Evolutionary conservation across 345 rosid species (phyloP).

Genomic region (Populus nigra): DNA sequence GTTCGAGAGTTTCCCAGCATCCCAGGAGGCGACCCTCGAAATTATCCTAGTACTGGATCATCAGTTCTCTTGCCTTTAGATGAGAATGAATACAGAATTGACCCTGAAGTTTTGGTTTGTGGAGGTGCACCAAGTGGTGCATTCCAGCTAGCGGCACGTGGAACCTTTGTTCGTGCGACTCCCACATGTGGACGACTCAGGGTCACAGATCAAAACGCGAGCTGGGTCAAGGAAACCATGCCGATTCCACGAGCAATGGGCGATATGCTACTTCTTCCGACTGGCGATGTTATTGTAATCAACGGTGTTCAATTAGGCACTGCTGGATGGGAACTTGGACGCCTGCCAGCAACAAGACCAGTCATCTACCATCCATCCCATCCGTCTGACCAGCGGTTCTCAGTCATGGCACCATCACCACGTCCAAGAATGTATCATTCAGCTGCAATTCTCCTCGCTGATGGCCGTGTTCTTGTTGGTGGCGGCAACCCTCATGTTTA

Average conservation of each 20-base stretch:
- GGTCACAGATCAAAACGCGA: conserved; percentile 39
- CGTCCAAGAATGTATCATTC: conserved; percentile 83
- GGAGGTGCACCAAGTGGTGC: conserved; percentile 70
- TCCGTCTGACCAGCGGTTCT: conserved; percentile 30
- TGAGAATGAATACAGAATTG: conserved; percentile 33
- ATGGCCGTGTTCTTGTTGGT: conserved; percentile 68
- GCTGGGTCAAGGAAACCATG: conserved; percentile 75
- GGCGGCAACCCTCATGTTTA: conserved; percentile 72
- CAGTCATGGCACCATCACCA: conserved; percentile 43
- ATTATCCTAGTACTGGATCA: conserved; percentile 88
- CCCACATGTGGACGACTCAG: conserved; percentile 72
- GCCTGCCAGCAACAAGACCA: conserved; percentile 48
- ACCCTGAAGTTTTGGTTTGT: conserved; percentile 69
- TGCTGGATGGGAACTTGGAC: conserved; percentile 67
- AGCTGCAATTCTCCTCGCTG: conserved; percentile 54
- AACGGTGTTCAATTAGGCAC: conserved; percentile 69
- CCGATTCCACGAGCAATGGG: conserved; percentile 80
- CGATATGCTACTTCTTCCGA: conserved; percentile 76
- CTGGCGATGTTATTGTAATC: conserved; percentile 59
- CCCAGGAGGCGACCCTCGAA: conserved; percentile 57
- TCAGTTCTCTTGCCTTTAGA: conserved; percentile 71
- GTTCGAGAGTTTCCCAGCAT: conserved; percentile 56
- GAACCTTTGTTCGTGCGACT: conserved; percentile 38
- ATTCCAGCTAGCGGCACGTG: conserved; percentile 19
- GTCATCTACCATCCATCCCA: conserved; percentile 46